Base-by-base conservation (phyloP, 495 filamentous ascomycete genomes). In the Polyplosphaeria fusca region DNA sequence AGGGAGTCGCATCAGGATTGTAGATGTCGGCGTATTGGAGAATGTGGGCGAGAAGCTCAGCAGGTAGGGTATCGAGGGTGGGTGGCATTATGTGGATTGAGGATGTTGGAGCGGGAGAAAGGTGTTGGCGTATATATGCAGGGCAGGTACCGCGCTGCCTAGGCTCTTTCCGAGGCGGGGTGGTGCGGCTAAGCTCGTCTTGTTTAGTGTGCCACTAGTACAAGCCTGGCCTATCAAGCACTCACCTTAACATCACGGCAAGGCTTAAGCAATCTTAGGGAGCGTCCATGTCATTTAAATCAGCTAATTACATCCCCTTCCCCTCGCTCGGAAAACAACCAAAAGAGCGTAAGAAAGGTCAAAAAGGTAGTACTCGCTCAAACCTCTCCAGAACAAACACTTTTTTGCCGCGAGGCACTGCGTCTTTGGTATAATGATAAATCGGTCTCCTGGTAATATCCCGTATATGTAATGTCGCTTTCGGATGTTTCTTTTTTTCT, bases 371-470 rank as follows among this genome's bases (percentile, higher is more conserved):
- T n/a, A 35, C 7, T 35, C n/a, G 7, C 9, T 9, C 9, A 7
- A 35, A 35, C 7, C 30, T 35, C 30, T 35, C 9, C 7, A 35
- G 19, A 52, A 41, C 41, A 7, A 28, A n/a, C 12, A 45, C 25
- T 35, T 61, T 61, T 55, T 32, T 61, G 58, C 58, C 58, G 58
- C 58, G 58, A 61, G 58, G 58, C 58, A 39, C 52, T 61, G n/a
- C 55, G 51, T 61, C 58, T 61, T 61, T 55, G 44, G 50, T 55
- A 59, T 59, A 60, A 32, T 25, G 27, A 9, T 13, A 16, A 30
- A 42, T 19, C 30, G 16, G 16, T 38, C 4, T 46, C 46, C 14
- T 7, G 39, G 51, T 52, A 22, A 58, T 58, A 58, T 58, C 55
- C 55, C 55, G 20, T 25, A 27, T 20, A 38, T 50, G 18, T 30